A percentile compares a stretch with the other conserved stretches of the same genome.
These are phyloP conservation scores for Cucurbita moschata DNA, from an alignment of 306 rosid species.

Conservation along the genomic window DNA sequence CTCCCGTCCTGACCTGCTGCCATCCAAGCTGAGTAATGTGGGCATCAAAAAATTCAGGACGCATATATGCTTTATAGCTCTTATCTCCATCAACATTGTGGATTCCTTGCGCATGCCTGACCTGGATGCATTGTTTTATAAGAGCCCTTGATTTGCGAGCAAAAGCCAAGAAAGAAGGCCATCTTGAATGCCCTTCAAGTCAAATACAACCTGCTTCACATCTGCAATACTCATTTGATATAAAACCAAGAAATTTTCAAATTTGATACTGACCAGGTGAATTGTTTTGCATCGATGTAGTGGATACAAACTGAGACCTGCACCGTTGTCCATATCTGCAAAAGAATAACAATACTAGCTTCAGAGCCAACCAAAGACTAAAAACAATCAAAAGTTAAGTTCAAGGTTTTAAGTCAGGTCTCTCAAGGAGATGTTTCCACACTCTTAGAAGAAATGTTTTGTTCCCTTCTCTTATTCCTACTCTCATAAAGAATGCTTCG, in stretches of 20 bases:
- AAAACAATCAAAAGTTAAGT: neutral
- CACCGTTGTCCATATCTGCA: constrained; percentile 40
- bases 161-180: constrained; percentile 17
- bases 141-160: constrained; percentile 19
- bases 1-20: constrained; percentile 31
- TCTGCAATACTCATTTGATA: constrained; percentile 8
- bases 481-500: rapidly evolving
- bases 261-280: constrained; percentile 33
- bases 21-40: constrained; percentile 38
- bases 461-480: too few relatives aligned
- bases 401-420: too few relatives aligned
- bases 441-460: too few relatives aligned
- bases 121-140: constrained; percentile 32
- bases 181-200: constrained; percentile 20
- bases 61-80: constrained; percentile 30
- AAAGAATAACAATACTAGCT: neutral
- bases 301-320: constrained; percentile 27
- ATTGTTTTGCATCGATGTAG: constrained; percentile 38
- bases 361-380: neutral
- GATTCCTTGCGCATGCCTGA: constrained; percentile 47
- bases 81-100: constrained; percentile 44
- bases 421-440: too few relatives aligned
- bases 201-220: constrained; percentile 14
- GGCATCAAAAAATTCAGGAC: constrained; percentile 40
- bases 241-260: neutral